phyloP scores from a whole-genome alignment of 1,284 basidiomycete genomes.

The Heliocybe sulcata region DNA sequence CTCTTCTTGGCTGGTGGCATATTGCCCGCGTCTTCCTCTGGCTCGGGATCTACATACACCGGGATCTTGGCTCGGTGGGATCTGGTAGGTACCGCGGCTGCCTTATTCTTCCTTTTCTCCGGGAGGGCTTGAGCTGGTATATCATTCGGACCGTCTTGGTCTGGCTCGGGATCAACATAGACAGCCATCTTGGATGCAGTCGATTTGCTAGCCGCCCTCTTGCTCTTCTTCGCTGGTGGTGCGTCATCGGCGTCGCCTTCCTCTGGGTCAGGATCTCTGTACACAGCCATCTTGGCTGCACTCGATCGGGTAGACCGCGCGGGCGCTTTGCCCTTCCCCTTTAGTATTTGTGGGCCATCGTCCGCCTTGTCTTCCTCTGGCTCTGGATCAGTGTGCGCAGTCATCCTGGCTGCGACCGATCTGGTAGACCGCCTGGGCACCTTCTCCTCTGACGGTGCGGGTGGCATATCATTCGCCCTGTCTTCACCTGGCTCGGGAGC shows the following conservation, averaged over 20 bases:
- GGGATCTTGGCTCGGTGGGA: too few species aligned
- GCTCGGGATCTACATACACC: conserved; percentile 20
- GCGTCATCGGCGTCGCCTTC: neutral
- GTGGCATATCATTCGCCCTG: conserved; percentile 12
- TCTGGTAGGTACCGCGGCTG: too few species aligned
- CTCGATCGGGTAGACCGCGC: conserved; percentile 12
- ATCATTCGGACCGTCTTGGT: neutral
- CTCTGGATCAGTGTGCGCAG: conserved; percentile 20
- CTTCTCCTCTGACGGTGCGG: conserved; percentile 6
- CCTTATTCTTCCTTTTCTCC: conserved; percentile 3
- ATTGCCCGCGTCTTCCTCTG: neutral
- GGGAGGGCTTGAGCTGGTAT: conserved; percentile 3
- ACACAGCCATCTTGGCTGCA: conserved; percentile 11
- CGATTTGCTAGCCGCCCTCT: neutral
- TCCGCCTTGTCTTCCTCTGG: neutral
- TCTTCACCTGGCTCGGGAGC: conserved; percentile 32
- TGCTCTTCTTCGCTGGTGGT: neutral
- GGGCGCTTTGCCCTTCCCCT: neutral
- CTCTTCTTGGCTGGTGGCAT: conserved; percentile 11
- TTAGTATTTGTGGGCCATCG: neutral
- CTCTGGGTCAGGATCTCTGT: conserved; percentile 16
- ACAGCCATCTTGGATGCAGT: conserved; percentile 10
- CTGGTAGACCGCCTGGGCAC: conserved; percentile 15
- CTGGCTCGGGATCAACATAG: conserved; percentile 17
- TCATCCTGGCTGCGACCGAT: conserved; percentile 4